Evolutionary conservation across 108 stramenopile species (phyloP).

Genomic region (Epithemia pelagica): DNA sequence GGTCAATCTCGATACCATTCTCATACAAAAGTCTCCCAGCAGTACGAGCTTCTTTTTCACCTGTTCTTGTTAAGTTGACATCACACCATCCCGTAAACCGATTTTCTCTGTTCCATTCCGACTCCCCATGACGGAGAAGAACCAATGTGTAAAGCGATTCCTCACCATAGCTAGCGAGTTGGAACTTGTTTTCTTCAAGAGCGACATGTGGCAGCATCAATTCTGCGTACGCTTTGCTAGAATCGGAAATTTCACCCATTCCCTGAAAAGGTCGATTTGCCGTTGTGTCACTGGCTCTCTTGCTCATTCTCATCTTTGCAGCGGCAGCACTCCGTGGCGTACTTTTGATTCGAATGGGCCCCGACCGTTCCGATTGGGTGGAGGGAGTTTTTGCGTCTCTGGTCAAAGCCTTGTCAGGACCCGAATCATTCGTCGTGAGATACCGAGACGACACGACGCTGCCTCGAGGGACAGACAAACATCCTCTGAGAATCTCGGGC

Average conservation of each 20-base stretch:
- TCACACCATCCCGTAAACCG: conserved; percentile 82
- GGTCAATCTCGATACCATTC: conserved; percentile 80
- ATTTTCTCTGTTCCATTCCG: conserved; percentile 76
- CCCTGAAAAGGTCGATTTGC: background rate
- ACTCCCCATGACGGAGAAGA: conserved; percentile 73
- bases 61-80: conserved; percentile 61
- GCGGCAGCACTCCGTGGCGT: conserved; percentile 14
- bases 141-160: conserved; percentile 69
- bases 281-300: background rate
- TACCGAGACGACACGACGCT: no score
- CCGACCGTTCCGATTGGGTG: background rate
- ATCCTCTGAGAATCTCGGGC: no score
- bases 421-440: no score
- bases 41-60: conserved; percentile 63
- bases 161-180: conserved; percentile 66
- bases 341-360: conserved; percentile 5
- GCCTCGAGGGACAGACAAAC: no score
- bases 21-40: conserved; percentile 70
- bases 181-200: conserved; percentile 53
- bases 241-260: background rate
- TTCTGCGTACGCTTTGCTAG: background rate
- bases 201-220: conserved; percentile 28
- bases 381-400: no score
- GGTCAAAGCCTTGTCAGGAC: no score
- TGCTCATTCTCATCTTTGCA: conserved; percentile 1